Evolutionary conservation across 129 eudicot species (phyloP).

Genomic region (Oenanthe sinensis): DNA sequence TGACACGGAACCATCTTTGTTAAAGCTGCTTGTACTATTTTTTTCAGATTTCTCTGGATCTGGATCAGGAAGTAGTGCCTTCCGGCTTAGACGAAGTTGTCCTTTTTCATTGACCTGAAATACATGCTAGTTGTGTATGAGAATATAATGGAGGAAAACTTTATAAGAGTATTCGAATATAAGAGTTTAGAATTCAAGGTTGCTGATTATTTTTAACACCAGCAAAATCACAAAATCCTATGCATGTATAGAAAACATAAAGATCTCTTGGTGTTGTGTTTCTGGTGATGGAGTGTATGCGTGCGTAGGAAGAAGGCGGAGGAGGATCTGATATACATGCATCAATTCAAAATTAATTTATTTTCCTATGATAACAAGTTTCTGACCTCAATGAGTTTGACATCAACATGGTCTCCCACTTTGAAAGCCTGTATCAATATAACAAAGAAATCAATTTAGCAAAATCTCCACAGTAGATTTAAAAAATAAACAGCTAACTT

Average conservation of each 20-base stretch:
- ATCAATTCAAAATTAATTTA: not conserved
- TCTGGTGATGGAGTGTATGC: not conserved
- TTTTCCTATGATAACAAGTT: constrained; percentile 2
- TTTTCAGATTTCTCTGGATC: constrained; percentile 46
- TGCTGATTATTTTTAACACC: not conserved
- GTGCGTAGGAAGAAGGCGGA: not conserved
- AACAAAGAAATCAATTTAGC: constrained; percentile 1
- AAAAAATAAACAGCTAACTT: not conserved
- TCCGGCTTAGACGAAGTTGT: constrained; percentile 90
- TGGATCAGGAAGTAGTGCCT: constrained; percentile 77
- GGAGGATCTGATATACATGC: not conserved
- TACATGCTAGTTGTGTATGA: not conserved
- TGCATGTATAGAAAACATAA: not conserved
- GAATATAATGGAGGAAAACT: not conserved
- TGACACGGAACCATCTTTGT: constrained; percentile 37
- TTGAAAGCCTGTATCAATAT: constrained; percentile 58
- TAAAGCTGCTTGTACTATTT: constrained; percentile 20
- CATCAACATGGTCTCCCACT: constrained; percentile 90
- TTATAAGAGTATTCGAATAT: not conserved
- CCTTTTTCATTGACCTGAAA: constrained; percentile 95
- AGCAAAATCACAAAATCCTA: not conserved
- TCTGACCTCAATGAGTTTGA: constrained; percentile 89
- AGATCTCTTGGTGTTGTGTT: not conserved
- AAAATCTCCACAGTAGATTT: constrained; percentile 5
- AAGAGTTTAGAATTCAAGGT: not conserved